Base-by-base conservation (phyloP, 176 grass and related monocot genomes). In the Aegilops tauschii region DNA sequence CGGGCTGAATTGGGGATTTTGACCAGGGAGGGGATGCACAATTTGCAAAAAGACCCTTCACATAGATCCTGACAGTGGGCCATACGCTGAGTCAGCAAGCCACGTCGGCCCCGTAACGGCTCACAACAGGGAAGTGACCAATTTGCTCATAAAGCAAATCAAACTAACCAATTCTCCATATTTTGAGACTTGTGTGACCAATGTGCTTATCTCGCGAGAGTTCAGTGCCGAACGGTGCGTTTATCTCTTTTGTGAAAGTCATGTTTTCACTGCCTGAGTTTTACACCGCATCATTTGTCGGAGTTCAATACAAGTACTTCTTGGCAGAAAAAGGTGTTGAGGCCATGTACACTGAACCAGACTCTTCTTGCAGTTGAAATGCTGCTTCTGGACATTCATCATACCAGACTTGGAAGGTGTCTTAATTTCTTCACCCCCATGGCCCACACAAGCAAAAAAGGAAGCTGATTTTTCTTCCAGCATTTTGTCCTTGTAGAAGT, bases 321-420 rank as follows among this genome's bases (percentile, higher is more conserved):
- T 25, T 42, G 40, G 23, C 25, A 5, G 50, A 83, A 61, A 32
- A 52, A 10, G 7, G 30, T 82, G 69, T n/a, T 63, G 13, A 49
- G 20, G 36, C 16, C n/a, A 56, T 54, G 67, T 75, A 18, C 37
- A 18, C 21, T 77, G 78, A 76, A 69, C 20, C 9, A 29, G 47
- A 76, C 45, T 16, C 77, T 69, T 73, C 17, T 76, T 81, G 37
- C 71, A 10, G 88, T 63, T 77, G 84, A 86, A 63, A 45, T 31
- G 9, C 56, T 23, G 30, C 40, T 32, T 86, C 18, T 83, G 80
- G 83, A 90, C 52, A 31, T 52, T 31, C 29, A 29, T 40, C 65
- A 3, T 39, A 17, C 35, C 67, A 50, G 61, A 64, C 21, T 70
- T 49, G 73, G 75, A 44, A 62, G 52, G 17, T 72, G 32, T 58